Conservation (phyloP, 768 basidiomycete genomes). For the Rossbeevera mucosa region DNA sequence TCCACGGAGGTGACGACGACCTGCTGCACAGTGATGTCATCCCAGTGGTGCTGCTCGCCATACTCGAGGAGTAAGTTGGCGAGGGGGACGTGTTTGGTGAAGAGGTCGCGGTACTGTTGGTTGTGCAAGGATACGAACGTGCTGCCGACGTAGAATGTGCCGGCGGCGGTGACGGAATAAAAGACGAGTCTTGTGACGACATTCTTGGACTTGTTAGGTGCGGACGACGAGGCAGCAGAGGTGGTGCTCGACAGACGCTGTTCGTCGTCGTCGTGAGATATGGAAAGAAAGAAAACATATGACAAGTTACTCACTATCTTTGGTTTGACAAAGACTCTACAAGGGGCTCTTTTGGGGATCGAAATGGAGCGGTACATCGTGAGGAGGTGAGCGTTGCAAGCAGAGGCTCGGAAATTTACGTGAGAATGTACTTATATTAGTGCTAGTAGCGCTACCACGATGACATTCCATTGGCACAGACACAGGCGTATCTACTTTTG, state of each 20-base stretch:
- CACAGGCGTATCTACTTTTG: too few relatives aligned
- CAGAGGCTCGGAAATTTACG: constrained; percentile 9
- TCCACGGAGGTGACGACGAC: constrained; percentile 51
- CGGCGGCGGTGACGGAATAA: constrained; percentile 61
- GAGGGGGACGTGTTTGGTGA: constrained; percentile 58
- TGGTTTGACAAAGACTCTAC: constrained; percentile 47
- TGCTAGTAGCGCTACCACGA: too few relatives aligned
- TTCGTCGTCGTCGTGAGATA: background rate
- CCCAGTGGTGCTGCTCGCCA: constrained; percentile 77
- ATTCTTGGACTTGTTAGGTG: constrained; percentile 50
- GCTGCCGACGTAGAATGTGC: constrained; percentile 81
- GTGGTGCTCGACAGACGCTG: constrained; percentile 59
- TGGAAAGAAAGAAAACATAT: background rate
- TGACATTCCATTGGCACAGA: too few relatives aligned
- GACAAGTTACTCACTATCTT: constrained; percentile 42
- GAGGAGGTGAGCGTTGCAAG: background rate
- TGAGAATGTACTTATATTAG: too few relatives aligned
- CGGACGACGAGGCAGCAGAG: constrained; percentile 19
- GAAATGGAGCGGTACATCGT: constrained; percentile 53
- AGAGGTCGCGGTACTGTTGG: constrained; percentile 29
- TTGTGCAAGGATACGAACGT: constrained; percentile 73
- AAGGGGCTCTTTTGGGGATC: constrained; percentile 48
- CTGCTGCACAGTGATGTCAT: constrained; percentile 61
- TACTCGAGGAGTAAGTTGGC: constrained; percentile 75
- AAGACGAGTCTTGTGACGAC: constrained; percentile 58